phyloP scores from a whole-genome alignment of 2,329 filamentous ascomycete species.

The Blumeriella jaapii region DNA sequence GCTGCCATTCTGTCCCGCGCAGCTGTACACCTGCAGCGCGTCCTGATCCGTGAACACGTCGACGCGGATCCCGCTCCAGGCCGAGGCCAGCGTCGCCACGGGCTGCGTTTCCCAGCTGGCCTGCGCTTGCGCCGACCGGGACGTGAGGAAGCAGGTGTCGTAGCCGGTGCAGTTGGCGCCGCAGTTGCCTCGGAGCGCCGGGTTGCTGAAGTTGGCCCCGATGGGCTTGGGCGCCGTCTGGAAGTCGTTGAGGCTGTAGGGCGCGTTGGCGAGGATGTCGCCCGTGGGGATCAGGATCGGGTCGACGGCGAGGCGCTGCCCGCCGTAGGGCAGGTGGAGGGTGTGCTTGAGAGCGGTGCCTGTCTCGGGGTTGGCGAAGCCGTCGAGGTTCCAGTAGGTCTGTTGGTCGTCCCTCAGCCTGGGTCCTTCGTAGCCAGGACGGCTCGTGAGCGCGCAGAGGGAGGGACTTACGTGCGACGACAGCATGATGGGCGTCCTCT shows the following conservation, averaged over 20 bases:
- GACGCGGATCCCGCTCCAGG: constrained; percentile 72
- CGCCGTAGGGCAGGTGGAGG: constrained; percentile 60
- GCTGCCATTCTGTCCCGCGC: constrained; percentile 62
- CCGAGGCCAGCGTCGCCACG: constrained; percentile 56
- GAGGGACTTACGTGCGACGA: constrained; percentile 31
- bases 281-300: constrained; percentile 65
- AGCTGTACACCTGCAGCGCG: constrained; percentile 81
- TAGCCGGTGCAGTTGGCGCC: constrained; percentile 76
- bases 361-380: constrained; percentile 63
- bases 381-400: constrained; percentile 77
- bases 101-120: constrained; percentile 48
- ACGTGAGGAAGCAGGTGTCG: constrained; percentile 61
- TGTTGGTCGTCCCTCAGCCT: constrained; percentile 30
- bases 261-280: constrained; percentile 57
- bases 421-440: too few relatives aligned
- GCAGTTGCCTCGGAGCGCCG: constrained; percentile 60
- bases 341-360: constrained; percentile 57
- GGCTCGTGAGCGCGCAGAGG: too few relatives aligned
- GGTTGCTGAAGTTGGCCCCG: constrained; percentile 53
- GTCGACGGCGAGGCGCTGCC: constrained; percentile 57
- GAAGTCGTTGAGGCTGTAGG: constrained; percentile 64
- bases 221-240: constrained; percentile 74
- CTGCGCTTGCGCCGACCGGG: constrained; percentile 43
- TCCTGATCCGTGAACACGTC: constrained; percentile 77
- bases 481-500: constrained; percentile 78